Evolutionary conservation across 2,329 filamentous ascomycete genomes (phyloP).

Genomic region (Hirsutella minnesotensis): DNA sequence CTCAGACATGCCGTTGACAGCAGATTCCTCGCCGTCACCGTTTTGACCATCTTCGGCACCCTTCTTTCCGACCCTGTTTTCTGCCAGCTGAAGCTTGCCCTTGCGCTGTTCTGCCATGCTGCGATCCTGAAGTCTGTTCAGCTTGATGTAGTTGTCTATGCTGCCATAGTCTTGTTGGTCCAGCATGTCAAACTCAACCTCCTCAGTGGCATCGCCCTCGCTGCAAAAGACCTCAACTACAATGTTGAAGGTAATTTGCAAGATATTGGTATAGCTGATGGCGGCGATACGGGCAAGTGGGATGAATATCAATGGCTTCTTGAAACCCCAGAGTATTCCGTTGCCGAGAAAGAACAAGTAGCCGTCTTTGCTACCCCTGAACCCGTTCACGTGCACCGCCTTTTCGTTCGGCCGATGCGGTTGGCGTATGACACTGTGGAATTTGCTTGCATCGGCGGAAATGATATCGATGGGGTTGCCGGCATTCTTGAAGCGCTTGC

Average conservation of each 20-base stretch:
- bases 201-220: conserved; percentile 38
- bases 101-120: conserved; percentile 59
- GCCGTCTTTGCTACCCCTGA: conserved; percentile 57
- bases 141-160: conserved; percentile 52
- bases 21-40: conserved; percentile 21
- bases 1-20: conserved; percentile 31
- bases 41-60: conserved; percentile 26
- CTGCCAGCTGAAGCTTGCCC: conserved; percentile 49
- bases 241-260: conserved; percentile 59
- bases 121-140: conserved; percentile 49
- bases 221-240: conserved; percentile 46
- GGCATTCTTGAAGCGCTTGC: conserved; percentile 35
- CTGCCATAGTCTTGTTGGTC: conserved; percentile 56
- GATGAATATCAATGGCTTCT: conserved; percentile 55
- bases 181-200: conserved; percentile 57
- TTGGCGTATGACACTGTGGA: conserved; percentile 44
- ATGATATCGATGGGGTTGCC: conserved; percentile 37
- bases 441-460: conserved; percentile 41
- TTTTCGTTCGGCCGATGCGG: conserved; percentile 48
- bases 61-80: conserved; percentile 41
- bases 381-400: conserved; percentile 54
- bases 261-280: conserved; percentile 55
- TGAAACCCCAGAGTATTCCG: conserved; percentile 59
- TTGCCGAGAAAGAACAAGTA: conserved; percentile 55
- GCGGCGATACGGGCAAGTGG: conserved; percentile 48